Base-by-base conservation (phyloP, 495 filamentous ascomycete genomes). In the Xylaria intraflava region DNA sequence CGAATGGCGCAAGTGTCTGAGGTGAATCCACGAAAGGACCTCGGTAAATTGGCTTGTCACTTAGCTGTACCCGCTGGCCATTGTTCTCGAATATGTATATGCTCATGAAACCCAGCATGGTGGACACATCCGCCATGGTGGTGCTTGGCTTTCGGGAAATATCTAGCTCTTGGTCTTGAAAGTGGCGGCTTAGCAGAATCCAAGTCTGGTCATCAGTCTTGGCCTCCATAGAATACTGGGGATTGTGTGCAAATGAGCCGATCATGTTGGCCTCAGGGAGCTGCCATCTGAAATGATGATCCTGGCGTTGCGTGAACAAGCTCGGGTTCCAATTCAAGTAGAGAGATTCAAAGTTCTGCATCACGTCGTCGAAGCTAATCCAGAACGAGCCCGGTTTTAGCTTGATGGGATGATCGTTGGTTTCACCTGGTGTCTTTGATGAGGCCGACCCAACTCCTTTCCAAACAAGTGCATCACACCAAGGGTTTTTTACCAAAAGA, bases 251-350 rank as follows among this genome's bases (percentile, higher is more conserved):
- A 62, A 95, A 89, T 43, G 83, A 88, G 14, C 78, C 77, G 35
- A 78, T 65, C 41, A 77, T 77, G 23, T 71, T 79, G 11, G 75
- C 70, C n/a, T 67, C 73, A 0, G 83, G 77, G 16, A 94, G 73
- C 33, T 87, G 80, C 93, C 93, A 99, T 2, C 77, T 71, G 66
- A 97, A 95, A 68, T 99, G 93, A 49, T 89, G 78, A 61, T 97
- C 90, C 64, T 95, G 82, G 24, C 88, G 83, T 57, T 85, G 70
- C 11, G 70, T 72, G 69, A 99, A 99, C 7, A 96, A 72, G 2
- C 77, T 79, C 6, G 94, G 91, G 60, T 95, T 96, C 94, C 94
- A 99, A 68, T 96, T 99, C 40, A 97, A 73, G 68, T 97, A 99
- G 26, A 97, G 77, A 22, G 91, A 94, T 55, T 96, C 88, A 57